These are phyloP conservation scores for Amoeboaphelidium protococcarum DNA, from an alignment of 371 early-diverging fungal genomes.

Conservation along the genomic window DNA sequence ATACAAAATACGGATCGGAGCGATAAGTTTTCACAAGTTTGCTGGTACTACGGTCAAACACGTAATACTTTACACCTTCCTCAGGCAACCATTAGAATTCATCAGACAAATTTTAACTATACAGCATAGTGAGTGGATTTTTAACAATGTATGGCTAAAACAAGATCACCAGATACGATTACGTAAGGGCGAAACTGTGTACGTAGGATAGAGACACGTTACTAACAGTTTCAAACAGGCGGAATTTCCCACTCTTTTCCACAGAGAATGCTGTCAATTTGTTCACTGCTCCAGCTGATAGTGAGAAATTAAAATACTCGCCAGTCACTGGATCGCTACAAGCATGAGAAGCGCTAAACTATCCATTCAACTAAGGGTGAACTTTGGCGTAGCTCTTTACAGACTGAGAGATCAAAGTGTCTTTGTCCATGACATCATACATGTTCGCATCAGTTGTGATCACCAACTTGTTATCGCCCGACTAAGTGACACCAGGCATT, in stretches of 20 bases:
- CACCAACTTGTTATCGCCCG: slow-evolving; percentile 16
- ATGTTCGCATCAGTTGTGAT: slow-evolving; percentile 14
- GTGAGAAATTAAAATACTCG: slow-evolving; percentile 39
- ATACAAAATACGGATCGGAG: slow-evolving; percentile 18
- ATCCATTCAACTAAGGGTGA: slow-evolving; percentile 36
- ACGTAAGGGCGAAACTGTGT: slow-evolving; percentile 40
- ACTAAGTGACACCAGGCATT: slow-evolving; percentile 2
- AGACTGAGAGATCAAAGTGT: slow-evolving; percentile 35
- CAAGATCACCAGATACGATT: slow-evolving; percentile 33
- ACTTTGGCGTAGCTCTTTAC: slow-evolving; percentile 30
- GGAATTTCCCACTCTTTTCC: too few relatives aligned
- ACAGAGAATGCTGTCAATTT: too few relatives aligned
- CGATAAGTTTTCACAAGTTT: slow-evolving; percentile 32
- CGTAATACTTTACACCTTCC: slow-evolving; percentile 16
- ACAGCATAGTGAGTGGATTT: slow-evolving; percentile 1
- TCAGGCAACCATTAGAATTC: background rate
- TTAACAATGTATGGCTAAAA: slow-evolving; percentile 12
- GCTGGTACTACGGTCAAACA: slow-evolving; percentile 34
- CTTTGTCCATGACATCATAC: slow-evolving; percentile 41
- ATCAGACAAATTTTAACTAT: background rate
- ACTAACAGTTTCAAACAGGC: slow-evolving; percentile 26
- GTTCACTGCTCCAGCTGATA: too few relatives aligned
- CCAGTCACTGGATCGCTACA: slow-evolving; percentile 32
- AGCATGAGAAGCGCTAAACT: slow-evolving; percentile 34
- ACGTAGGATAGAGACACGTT: slow-evolving; percentile 30